These are phyloP conservation scores for Cutaneotrichosporon mucoides DNA, from an alignment of 1,284 basidiomycete species.

Conservation along the genomic window DNA sequence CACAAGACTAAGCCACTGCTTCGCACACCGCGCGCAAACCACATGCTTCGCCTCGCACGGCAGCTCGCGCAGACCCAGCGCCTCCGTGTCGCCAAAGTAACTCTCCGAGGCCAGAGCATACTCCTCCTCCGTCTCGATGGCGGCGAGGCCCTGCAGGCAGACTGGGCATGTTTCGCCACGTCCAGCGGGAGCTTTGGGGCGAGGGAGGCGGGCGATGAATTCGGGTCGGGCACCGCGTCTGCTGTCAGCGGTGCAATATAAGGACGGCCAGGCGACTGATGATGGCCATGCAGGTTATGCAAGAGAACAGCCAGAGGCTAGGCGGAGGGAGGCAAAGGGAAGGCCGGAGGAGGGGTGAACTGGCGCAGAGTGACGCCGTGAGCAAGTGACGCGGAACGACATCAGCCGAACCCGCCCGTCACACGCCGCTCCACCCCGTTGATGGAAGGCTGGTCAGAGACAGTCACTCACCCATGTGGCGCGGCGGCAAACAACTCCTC, in stretches of 20 bases:
- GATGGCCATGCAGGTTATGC: too few relatives aligned
- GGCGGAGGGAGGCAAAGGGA: too few relatives aligned
- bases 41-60: constrained; percentile 18
- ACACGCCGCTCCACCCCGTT: too few relatives aligned
- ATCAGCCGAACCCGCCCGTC: too few relatives aligned
- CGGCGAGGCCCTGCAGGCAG: constrained; percentile 17
- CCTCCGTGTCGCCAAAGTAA: constrained; percentile 15
- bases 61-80: constrained; percentile 19
- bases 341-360: too few relatives aligned
- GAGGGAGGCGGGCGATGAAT: constrained; percentile 18
- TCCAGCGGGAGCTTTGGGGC: background rate
- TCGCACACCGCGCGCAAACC: constrained; percentile 20
- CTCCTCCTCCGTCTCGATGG: constrained; percentile 25
- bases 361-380: too few relatives aligned
- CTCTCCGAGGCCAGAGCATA: constrained; percentile 23
- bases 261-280: too few relatives aligned
- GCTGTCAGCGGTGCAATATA: background rate
- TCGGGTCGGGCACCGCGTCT: constrained; percentile 13
- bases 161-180: constrained; percentile 16
- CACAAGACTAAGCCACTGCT: constrained; percentile 17
- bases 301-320: too few relatives aligned
- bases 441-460: too few relatives aligned
- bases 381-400: too few relatives aligned
- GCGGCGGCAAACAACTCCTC: constrained; percentile 20
- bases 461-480: constrained; percentile 9